phyloP scores from a whole-genome alignment of 768 basidiomycete genomes.

The Mycena polygramma region DNA sequence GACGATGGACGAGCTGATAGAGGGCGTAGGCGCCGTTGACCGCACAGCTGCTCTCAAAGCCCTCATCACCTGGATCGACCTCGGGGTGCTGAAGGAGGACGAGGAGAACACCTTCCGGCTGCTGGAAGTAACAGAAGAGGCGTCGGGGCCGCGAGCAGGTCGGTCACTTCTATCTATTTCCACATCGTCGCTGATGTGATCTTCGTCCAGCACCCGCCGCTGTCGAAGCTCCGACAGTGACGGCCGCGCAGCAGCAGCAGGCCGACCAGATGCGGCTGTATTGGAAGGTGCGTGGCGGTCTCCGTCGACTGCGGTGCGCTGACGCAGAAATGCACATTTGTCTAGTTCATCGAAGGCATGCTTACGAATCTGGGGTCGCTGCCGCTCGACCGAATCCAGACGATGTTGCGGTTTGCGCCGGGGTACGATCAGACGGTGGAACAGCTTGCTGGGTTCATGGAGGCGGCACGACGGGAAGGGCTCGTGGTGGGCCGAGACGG shows the following conservation, averaged over 20 bases:
- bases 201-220: constrained; percentile 25
- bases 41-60: constrained; percentile 77
- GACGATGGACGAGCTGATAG: constrained; percentile 77
- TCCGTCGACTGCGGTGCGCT: constrained; percentile 11
- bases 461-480: constrained; percentile 83
- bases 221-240: constrained; percentile 61
- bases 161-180: too few species aligned
- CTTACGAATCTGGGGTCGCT: constrained; percentile 87
- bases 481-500: constrained; percentile 79
- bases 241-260: constrained; percentile 78
- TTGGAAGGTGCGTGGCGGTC: constrained; percentile 76
- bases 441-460: constrained; percentile 84
- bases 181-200: too few species aligned
- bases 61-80: constrained; percentile 85
- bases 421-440: constrained; percentile 84
- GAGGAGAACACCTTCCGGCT: constrained; percentile 70
- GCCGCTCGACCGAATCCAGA: constrained; percentile 86
- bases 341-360: constrained; percentile 91
- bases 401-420: constrained; percentile 87
- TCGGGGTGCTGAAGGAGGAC: constrained; percentile 84
- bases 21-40: constrained; percentile 75
- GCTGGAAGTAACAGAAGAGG: constrained; percentile 72
- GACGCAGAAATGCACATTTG: constrained; percentile 9
- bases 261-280: constrained; percentile 89
- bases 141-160: constrained; percentile 46